Percentiles rank a stretch among this genome's conserved stretches.
Evolutionary conservation across 768 basidiomycete species (phyloP).

Genomic region (Astraeus odoratus): DNA sequence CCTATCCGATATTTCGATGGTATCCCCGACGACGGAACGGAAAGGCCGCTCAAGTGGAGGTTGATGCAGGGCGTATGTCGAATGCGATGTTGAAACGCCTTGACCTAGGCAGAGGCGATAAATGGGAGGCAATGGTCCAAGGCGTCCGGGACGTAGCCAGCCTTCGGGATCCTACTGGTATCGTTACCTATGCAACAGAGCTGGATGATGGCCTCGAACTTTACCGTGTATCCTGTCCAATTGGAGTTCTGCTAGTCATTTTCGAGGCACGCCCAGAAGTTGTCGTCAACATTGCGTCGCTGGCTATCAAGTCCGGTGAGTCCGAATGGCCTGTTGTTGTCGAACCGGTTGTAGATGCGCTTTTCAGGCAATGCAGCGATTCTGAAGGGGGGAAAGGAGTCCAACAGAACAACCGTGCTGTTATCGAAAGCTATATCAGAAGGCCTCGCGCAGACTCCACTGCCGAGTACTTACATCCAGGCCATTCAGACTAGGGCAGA

Average conservation of each 20-base stretch:
- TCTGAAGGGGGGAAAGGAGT: conserved; percentile 96
- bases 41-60: conserved; percentile 72
- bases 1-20: conserved; percentile 2
- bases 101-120: conserved; percentile 71
- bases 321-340: conserved; percentile 1
- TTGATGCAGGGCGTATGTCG: conserved; percentile 80
- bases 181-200: conserved; percentile 82
- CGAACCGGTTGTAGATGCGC: neutral
- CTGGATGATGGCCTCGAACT: conserved; percentile 84
- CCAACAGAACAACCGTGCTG: conserved; percentile 67
- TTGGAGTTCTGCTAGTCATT: conserved; percentile 92
- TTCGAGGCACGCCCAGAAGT: conserved; percentile 98
- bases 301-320: conserved; percentile 95
- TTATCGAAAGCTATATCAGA: conserved; percentile 74
- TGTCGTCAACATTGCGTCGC: conserved; percentile 91
- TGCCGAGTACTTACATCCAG: conserved; percentile 83
- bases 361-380: conserved; percentile 88
- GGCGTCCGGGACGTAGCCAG: conserved; percentile 83
- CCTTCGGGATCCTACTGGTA: conserved; percentile 82
- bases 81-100: conserved; percentile 78
- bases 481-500: conserved; percentile 87
- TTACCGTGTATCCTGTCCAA: conserved; percentile 92
- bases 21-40: neutral
- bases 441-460: conserved; percentile 64
- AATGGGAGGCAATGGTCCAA: conserved; percentile 92